These are phyloP conservation scores for Schoenoplectus triqueter DNA, from an alignment of 202 grass and related monocot genomes.

Conservation along the genomic window DNA sequence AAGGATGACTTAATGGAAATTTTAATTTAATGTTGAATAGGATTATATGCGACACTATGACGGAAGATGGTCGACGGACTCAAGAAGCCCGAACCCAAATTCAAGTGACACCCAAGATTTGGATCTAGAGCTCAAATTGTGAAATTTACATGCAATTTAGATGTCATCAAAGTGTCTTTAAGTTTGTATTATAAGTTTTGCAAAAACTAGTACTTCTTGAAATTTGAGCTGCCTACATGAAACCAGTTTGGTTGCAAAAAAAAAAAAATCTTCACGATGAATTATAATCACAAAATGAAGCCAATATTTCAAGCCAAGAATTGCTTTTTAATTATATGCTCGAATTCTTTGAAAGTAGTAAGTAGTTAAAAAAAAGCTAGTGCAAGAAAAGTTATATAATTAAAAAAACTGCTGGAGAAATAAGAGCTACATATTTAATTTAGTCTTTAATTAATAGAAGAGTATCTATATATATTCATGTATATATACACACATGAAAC, in stretches of 20 bases:
- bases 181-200: slow-evolving; percentile 5
- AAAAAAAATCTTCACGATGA: slow-evolving; percentile 23
- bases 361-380: slow-evolving; percentile 11
- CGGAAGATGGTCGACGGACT: slow-evolving; percentile 37
- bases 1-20: background rate
- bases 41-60: slow-evolving; percentile 10
- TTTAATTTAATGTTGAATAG: background rate
- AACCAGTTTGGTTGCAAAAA: slow-evolving; percentile 9
- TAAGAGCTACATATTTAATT: background rate
- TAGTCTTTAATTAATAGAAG: background rate
- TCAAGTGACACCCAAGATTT: slow-evolving; percentile 38
- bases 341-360: background rate
- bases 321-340: slow-evolving; percentile 13
- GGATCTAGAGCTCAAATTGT: slow-evolving; percentile 43
- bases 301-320: background rate
- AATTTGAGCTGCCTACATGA: background rate
- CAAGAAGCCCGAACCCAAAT: slow-evolving; percentile 18
- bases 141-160: slow-evolving; percentile 20
- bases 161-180: slow-evolving; percentile 20
- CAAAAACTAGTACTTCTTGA: background rate
- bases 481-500: background rate
- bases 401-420: background rate
- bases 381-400: background rate
- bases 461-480: background rate
- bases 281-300: slow-evolving; percentile 4